phyloP scores from a whole-genome alignment of 352 stramenopile genomes.

The Phytopythium boreale region DNA sequence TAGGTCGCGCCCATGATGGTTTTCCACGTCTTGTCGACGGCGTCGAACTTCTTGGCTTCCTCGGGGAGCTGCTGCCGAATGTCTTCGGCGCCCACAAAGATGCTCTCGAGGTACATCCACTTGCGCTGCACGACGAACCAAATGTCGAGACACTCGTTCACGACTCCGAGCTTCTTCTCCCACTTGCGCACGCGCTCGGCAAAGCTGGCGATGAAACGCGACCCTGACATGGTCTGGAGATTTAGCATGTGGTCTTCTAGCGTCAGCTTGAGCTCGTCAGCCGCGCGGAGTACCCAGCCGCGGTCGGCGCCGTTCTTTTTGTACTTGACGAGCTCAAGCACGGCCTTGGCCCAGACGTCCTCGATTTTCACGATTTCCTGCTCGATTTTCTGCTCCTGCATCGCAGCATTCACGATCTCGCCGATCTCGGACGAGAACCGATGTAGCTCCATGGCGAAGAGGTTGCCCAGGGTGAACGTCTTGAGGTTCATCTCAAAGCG shows the following conservation, averaged over 20 bases:
- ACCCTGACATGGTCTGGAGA: conserved; percentile 89
- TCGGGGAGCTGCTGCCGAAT: conserved; percentile 92
- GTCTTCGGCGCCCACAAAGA: conserved; percentile 92
- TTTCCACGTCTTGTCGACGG: conserved; percentile 92
- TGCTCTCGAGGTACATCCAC: conserved; percentile 96
- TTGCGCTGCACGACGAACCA: conserved; percentile 94
- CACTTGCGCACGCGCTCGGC: conserved; percentile 88
- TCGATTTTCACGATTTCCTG: conserved; percentile 93
- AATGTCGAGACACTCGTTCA: conserved; percentile 91
- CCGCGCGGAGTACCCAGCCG: conserved; percentile 78
- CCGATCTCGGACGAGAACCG: conserved; percentile 88
- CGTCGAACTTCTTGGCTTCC: conserved; percentile 93
- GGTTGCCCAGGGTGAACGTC: conserved; percentile 89
- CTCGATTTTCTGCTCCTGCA: conserved; percentile 95
- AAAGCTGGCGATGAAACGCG: conserved; percentile 90
- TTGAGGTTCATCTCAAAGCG: conserved; percentile 93
- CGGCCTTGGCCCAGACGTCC: conserved; percentile 85
- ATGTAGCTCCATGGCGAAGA: conserved; percentile 93
- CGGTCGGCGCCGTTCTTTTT: conserved; percentile 88
- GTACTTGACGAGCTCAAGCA: conserved; percentile 92
- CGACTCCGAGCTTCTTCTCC: conserved; percentile 88
- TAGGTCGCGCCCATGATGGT: conserved; percentile 90
- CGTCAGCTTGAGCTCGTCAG: conserved; percentile 79
- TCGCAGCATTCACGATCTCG: conserved; percentile 91
- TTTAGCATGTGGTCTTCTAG: conserved; percentile 90